Base-by-base conservation (phyloP, 345 rosid genomes). In the Xanthoceras sorbifolium region DNA sequence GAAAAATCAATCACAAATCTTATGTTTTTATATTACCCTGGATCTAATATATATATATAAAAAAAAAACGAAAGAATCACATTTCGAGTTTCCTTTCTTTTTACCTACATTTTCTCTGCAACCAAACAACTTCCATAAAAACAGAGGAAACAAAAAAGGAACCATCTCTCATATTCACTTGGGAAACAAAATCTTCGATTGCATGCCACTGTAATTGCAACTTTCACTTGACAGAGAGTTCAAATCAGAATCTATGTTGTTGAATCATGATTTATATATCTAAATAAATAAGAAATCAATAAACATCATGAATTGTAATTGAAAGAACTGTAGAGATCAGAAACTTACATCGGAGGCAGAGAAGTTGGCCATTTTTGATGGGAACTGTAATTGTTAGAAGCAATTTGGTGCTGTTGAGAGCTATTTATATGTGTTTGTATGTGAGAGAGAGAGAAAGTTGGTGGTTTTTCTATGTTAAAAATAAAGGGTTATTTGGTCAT, bases 341-440 rank as follows among this genome's bases (percentile, higher is more conserved):
- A 79, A 23, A 26, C 78, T 69, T 65, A 77, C 88, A 32, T 46
- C 40, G 54, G 82, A 76, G 61, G 78, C 67, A 34, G 76, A 69
- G 82, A 78, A 60, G 69, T 57, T 23, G 23, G 83, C 74, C 89
- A 84, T 82, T 26, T 42, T 52, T n/a, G n/a, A n/a, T n/a, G n/a
- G 69, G n/a, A 67, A 64, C 61, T 22, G 9, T 32, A 62, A 54
- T 59, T 28, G 15, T 26, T 6, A 32, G n/a, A n/a, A n/a, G n/a
- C n/a, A n/a, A n/a, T n/a, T n/a, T 72, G 29, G 26, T 57, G 55
- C 26, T 60, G 67, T 12, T 32, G 40, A 7, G 20, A 40, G 59
- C n/a, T 42, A 73, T 61, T 9, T 73, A 5, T 31, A 46, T 17
- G 8, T 29, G 44, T 18, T 0, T 7, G 55, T 44, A n/a, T n/a